Evolutionary conservation across 75 land plant genomes (phyloP), one percentile per base, ranked within the genome.

Genomic region (Cryptomeria japonica): DNA sequence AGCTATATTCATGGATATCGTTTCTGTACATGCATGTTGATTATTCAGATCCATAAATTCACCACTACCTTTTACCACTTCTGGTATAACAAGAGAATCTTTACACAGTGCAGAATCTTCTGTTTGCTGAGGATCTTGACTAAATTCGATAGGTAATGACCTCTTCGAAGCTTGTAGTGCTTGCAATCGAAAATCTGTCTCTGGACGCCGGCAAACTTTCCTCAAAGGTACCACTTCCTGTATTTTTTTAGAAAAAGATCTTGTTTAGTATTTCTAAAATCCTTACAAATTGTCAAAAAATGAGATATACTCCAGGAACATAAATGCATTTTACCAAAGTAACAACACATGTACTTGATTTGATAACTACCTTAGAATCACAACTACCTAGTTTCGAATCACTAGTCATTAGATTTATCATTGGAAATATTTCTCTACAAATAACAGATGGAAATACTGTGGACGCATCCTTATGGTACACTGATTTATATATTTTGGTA

Each of bases 201-300:
- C 92, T 53, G 92, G 92, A 73, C 92, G 88, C 42, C 92, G 89
- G 49, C 92, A 91, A 73, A 91, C 90, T 78, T 91, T 91, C 70
- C 91, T 91, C 18, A 91, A 85, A 44, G 92, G 92, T 80, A 91
- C 92, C 28, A 91, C 88, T 84, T 91, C 92, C 92, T 91, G 92
- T 38, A 86, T 36, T 19, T 44, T 32, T 34, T 55, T 25, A 12
- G 0, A 80, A 82, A 22, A 44, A 82, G 3, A 7, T 39, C 28
- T 79, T 79, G 82, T 39, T 77, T 11, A 39, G 44, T 79, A 39
- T 41, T 22, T n/a, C 10, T 34, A 18, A 41, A 34, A 79, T 79
- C 70, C 70, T 64, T 38, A 38, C 44, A 79, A 25, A 38, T 22
- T 4, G 44, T 42, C 46, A 79, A 38, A 79, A 38, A 79, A 79